These are phyloP conservation scores for Kingdonia uniflora DNA, from an alignment of 164 flowering plant genomes.

Conservation along the genomic window DNA sequence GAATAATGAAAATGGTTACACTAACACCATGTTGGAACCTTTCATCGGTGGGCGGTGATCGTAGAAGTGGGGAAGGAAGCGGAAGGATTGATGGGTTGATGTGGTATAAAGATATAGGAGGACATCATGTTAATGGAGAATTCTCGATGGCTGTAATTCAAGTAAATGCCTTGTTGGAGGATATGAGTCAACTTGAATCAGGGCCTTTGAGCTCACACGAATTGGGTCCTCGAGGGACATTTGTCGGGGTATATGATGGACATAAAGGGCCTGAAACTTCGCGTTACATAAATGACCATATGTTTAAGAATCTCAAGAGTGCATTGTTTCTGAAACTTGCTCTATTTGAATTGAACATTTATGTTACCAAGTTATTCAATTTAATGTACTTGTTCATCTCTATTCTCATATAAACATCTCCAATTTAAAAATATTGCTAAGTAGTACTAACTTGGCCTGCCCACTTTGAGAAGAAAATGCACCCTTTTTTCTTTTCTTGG, in stretches of 20 bases:
- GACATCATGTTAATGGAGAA: conserved; percentile 68
- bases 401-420: no score
- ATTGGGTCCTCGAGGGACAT: conserved; percentile 73
- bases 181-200: conserved; percentile 77
- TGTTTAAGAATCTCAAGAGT: conserved; percentile 69
- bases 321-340: conserved; percentile 13
- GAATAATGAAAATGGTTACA: conserved; percentile 42
- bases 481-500: no score
- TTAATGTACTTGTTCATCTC: no score
- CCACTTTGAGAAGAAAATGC: no score
- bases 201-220: conserved; percentile 63
- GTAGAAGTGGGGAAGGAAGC: conserved; percentile 26
- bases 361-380: no score
- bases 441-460: no score
- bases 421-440: no score
- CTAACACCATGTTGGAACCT: conserved; percentile 76
- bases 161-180: conserved; percentile 72
- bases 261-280: conserved; percentile 96
- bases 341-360: no score
- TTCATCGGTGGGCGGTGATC: conserved; percentile 30
- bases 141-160: conserved; percentile 89
- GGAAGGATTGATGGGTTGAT: conserved; percentile 57
- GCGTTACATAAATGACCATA: conserved; percentile 48
- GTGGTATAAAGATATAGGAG: conserved; percentile 84
- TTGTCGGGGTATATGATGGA: conserved; percentile 88